phyloP scores from a whole-genome alignment of 2,329 filamentous ascomycete species.

The Aspergillus pseudoterreus region DNA sequence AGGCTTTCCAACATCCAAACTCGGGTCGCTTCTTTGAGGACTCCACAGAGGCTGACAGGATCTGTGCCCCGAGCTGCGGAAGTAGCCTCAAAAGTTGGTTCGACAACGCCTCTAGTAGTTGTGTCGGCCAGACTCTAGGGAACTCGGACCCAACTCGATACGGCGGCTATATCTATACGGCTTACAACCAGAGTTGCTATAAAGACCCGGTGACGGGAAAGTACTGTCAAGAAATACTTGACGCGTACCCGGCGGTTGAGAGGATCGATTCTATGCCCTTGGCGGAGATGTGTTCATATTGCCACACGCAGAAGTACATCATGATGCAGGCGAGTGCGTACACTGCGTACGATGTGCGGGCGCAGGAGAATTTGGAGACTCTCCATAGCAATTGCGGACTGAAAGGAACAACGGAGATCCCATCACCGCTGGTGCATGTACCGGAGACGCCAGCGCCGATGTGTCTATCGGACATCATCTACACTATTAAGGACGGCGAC shows the following conservation, averaged over 20 bases:
- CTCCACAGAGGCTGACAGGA: constrained; percentile 8
- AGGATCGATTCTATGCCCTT: not conserved
- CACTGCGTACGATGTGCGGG: constrained; percentile 16
- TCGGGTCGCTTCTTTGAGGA: constrained; percentile 5
- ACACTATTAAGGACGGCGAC: constrained; percentile 2
- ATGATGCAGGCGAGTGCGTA: constrained; percentile 24
- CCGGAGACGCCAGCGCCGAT: not conserved
- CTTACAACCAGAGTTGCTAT: constrained; percentile 14
- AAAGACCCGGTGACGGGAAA: constrained; percentile 6
- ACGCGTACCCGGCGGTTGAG: not conserved
- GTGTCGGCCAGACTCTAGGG: constrained; percentile 7
- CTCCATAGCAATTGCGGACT: not conserved
- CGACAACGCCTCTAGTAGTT: constrained; percentile 6
- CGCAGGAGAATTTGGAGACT: not conserved
- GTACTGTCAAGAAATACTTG: constrained; percentile 11
- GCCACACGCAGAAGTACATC: constrained; percentile 14
- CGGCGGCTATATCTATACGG: constrained; percentile 8
- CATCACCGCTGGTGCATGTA: not conserved
- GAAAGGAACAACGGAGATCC: not conserved
- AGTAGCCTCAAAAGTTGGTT: constrained; percentile 10
- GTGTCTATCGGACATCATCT: constrained; percentile 1
- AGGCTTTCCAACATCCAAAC: not conserved
- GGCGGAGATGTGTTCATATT: constrained; percentile 16
- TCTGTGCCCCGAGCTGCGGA: constrained; percentile 13
- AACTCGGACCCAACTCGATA: constrained; percentile 1